Base-by-base conservation (phyloP, 805 yeast genomes). In the Allodekkera sacchari region DNA sequence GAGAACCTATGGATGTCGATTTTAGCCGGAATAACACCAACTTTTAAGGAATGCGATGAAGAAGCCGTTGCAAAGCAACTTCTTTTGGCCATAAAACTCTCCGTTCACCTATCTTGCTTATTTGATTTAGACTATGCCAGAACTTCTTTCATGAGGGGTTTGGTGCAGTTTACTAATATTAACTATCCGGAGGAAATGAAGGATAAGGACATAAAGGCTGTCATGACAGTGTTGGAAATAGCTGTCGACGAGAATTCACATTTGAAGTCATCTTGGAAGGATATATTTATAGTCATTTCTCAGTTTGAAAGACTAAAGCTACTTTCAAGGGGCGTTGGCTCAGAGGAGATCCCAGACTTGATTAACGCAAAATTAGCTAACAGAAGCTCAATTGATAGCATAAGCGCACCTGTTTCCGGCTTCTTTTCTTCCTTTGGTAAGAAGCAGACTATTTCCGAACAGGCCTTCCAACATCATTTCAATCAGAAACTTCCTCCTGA, bases 1-100 rank as follows among this genome's bases (percentile, higher is more conserved):
- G 96, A 89, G 47, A 84, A 84, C 12, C 62, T 83, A 27, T 92
- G 99, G 99, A 88, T 94, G 96, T 85, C 96, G 0, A 73, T 92
- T 29, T 66, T 92, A 43, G 97, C 97, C 6, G 96, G 94, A 1
- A 65, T 92, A 30, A 87, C 96, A 0, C 89, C 94, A 3, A 94
- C 96, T 5, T 87, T 88, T 63, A 85, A 81, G 50, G 96, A 85
- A 34, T 77, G 80, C 40, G 87, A 83, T 43, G 92, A 83, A 43
- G 69, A 66, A 14, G 85, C 78, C 33, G 69, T 81, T 8, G 71
- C 83, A 4, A 70, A 64, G 30, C 57, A 69, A 7, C 79, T 96
- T 44, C 59, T 92, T 33, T 95, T 84, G 42, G 98, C 98, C 15
- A 72, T 92, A 43, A 78, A 78, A 45, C 60, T 85, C 22, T 77